Base-by-base conservation (phyloP, 1,139 yeast species). In the Suhomyces panamericanus region DNA sequence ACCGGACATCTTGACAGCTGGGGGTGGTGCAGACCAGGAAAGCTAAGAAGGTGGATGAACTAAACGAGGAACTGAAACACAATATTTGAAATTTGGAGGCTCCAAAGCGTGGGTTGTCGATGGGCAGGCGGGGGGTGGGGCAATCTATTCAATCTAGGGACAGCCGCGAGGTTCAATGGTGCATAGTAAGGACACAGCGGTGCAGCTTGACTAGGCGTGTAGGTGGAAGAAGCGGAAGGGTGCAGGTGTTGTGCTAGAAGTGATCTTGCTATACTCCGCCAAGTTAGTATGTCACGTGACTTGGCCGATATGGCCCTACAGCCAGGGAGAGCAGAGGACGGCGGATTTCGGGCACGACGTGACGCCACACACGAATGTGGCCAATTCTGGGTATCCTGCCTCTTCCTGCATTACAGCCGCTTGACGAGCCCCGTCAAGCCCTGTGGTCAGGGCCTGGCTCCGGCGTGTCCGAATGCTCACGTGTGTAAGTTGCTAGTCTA, bases 211-310 rank as follows among this genome's bases (percentile, higher is more conserved):
- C 34, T 41, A 4, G 17, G 37, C 24, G 16, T 12, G 5, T 12
- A 12, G 29, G 28, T 13, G 26, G 15, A 20, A 12, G 35, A 13
- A 27, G 33, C 26, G 28, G 37, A 16, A 15, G 37, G 20, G 17
- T 15, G 27, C 16, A 20, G 29, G 29, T 24, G 17, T 16, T 16
- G 36, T 17, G 33, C 33, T 28, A 32, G 26, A 31, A 14, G 27
- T 42, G 44, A 37, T 42, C 44, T 42, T 42, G 44, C 44, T 42
- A 33, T 36, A 27, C 36, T 22, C 39, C 38, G 22, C 43, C 39
- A 16, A 20, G 24, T 8, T n/a, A 15, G 10, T n/a, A 1, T 14
- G 12, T 41, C 43, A 41, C 43, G 43, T 41, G 43, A 40, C 28
- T 4, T 5, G 26, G 29, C n/a, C n/a, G n/a, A 26, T 26, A 11